Base-by-base conservation (phyloP, 441 rosid genomes). In the Adansonia gregorii region DNA sequence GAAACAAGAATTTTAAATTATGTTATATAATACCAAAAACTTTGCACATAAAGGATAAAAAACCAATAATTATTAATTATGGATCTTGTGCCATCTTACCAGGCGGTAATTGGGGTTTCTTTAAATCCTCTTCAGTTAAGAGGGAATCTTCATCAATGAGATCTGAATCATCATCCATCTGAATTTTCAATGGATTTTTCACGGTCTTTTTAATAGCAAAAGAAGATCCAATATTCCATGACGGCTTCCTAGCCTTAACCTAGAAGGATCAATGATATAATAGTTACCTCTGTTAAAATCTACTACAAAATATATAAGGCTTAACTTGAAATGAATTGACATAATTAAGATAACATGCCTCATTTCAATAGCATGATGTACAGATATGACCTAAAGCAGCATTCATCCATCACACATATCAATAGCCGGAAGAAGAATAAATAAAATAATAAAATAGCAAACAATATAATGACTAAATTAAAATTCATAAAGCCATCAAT, bases 141-240 rank as follows among this genome's bases (percentile, higher is more conserved):
- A 93, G 97, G 82, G 91, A 88, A 78, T 96, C 99, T 85, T 96
- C 98, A 86, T 94, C 99, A 71, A 96, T 96, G 81, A 95, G 83
- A 86, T 93, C 97, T 72, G 81, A 87, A 80, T 92, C 97, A 54
- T 89, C 92, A 31, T 88, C 91, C 24, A 91, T 52, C 79, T 84
- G 87, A 75, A 93, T 83, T 88, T 89, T 91, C 61, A 85, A 77
- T 10, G 87, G 68, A 78, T 27, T 61, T 81, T 84, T 93, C 5
- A 76, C 31, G 12, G 87, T 77, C 84, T 88, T 92, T 82, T 88
- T 93, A 31, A 96, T 82, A 39, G 97, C 76, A 82, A 96, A 96
- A 59, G 98, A 92, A 19, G 99, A 88, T 15, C 99, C 98, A 79
- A 89, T 82, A 81, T 91, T 94, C 98, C 98, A 96, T 48, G 96